Evolutionary conservation across 768 basidiomycete species (phyloP).

Genomic region (Lactarius hatsudake): DNA sequence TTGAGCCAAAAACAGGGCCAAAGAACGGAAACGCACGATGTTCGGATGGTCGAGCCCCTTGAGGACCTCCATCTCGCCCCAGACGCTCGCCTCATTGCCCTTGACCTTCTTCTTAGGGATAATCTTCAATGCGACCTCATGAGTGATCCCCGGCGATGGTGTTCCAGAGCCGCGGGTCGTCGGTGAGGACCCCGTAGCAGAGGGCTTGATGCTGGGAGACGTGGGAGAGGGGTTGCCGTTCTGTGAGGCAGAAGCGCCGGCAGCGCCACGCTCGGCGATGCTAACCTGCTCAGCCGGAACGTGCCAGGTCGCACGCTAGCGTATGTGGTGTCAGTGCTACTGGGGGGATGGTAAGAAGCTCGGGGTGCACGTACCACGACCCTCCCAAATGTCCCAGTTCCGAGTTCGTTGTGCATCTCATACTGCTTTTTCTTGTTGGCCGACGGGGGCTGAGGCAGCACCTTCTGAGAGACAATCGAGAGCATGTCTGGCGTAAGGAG

Average conservation of each 20-base stretch:
- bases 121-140: slow-evolving; percentile 84
- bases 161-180: slow-evolving; percentile 29
- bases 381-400: slow-evolving; percentile 86
- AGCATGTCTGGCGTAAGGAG: slow-evolving; percentile 5
- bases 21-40: slow-evolving; percentile 54
- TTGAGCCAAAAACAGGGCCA: background rate
- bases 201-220: slow-evolving; percentile 5
- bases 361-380: slow-evolving; percentile 59
- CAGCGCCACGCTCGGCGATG: slow-evolving; percentile 58
- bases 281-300: slow-evolving; percentile 60
- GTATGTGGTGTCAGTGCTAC: background rate
- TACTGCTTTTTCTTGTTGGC: slow-evolving; percentile 85
- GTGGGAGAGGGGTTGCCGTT: background rate
- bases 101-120: slow-evolving; percentile 96
- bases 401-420: slow-evolving; percentile 68
- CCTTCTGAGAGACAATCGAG: slow-evolving; percentile 43
- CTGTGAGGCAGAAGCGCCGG: slow-evolving; percentile 34
- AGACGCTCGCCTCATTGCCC: slow-evolving; percentile 83
- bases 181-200: slow-evolving; percentile 31
- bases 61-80: slow-evolving; percentile 92
- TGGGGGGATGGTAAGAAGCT: slow-evolving; percentile 1
- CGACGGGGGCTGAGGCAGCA: slow-evolving; percentile 82
- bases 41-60: slow-evolving; percentile 89
- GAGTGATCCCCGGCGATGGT: slow-evolving; percentile 40
- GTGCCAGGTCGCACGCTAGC: slow-evolving; percentile 74